A percentile compares a stretch with the other conserved stretches of the same genome.
Evolutionary conservation across 768 basidiomycete species (phyloP).

Genomic region (Amanita rubescens): DNA sequence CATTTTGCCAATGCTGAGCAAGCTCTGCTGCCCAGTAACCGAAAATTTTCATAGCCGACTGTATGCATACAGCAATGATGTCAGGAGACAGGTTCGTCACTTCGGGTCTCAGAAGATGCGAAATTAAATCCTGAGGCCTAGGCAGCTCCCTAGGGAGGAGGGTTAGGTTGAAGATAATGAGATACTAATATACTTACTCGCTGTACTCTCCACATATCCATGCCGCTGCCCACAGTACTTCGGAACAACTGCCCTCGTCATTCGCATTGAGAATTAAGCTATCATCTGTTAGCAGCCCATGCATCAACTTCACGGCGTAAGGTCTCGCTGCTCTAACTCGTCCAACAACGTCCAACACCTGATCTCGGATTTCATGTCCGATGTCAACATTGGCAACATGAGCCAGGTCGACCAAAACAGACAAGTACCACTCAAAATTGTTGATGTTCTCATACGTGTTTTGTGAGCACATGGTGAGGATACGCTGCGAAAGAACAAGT

Average conservation of each 20-base stretch:
- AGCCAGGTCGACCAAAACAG: conserved; percentile 86
- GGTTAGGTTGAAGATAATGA: not conserved
- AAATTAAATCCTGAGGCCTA: conserved; percentile 68
- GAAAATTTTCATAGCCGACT: conserved; percentile 81
- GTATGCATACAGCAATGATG: conserved; percentile 72
- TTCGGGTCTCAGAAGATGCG: conserved; percentile 57
- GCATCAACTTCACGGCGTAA: conserved; percentile 82
- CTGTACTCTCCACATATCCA: conserved; percentile 97
- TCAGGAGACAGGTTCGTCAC: conserved; percentile 52
- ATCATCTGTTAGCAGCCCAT: conserved; percentile 74
- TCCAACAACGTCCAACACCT: conserved; percentile 81
- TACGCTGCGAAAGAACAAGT: conserved; percentile 68
- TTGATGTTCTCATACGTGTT: conserved; percentile 80
- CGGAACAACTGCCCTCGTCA: conserved; percentile 70
- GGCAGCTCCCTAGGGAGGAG: conserved; percentile 55
- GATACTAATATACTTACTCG: conserved; percentile 45
- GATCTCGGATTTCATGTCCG: conserved; percentile 70
- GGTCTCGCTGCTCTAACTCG: conserved; percentile 69
- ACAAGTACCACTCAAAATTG: conserved; percentile 98
- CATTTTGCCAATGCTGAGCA: conserved; percentile 71
- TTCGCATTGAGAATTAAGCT: conserved; percentile 57
- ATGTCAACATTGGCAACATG: conserved; percentile 80
- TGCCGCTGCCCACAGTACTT: conserved; percentile 89
- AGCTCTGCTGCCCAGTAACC: conserved; percentile 76
- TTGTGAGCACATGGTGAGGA: conserved; percentile 81